A percentile compares a stretch with the other conserved stretches of the same genome.
These are phyloP conservation scores for Arctostaphylos glauca DNA, from an alignment of 148 eudicot genomes.

Conservation along the genomic window DNA sequence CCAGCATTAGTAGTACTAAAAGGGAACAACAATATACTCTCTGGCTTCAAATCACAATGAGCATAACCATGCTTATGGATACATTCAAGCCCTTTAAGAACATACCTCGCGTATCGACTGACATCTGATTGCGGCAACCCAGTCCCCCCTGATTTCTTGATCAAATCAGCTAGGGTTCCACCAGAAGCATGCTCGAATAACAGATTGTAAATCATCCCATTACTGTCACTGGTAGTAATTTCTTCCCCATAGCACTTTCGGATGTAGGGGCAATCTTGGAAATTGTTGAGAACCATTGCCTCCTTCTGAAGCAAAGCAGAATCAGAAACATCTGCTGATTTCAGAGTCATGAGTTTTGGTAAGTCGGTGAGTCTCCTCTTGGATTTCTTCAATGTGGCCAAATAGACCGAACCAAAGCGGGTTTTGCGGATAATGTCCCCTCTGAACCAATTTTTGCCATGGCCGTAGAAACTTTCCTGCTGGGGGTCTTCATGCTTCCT, in stretches of 20 bases:
- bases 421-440: conserved; percentile 38
- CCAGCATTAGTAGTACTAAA: background rate
- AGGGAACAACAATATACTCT: conserved; percentile 23
- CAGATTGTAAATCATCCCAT: conserved; percentile 26
- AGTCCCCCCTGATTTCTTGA: conserved; percentile 23
- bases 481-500: no score
- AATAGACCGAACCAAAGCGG: conserved; percentile 34
- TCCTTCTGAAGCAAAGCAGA: conserved; percentile 42
- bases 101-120: conserved; percentile 26
- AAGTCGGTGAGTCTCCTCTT: conserved; percentile 17
- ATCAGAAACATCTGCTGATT: conserved; percentile 37
- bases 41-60: conserved; percentile 47
- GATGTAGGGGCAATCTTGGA: background rate
- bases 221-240: conserved; percentile 18
- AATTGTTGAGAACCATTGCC: conserved; percentile 19
- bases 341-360: conserved; percentile 36
- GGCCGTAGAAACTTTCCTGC: no score
- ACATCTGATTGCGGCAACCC: conserved; percentile 32
- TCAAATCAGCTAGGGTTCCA: conserved; percentile 34
- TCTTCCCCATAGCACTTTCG: conserved; percentile 36
- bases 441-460: conserved; percentile 24
- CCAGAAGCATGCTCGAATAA: conserved; percentile 37
- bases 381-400: conserved; percentile 32
- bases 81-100: conserved; percentile 31
- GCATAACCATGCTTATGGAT: conserved; percentile 34